These are phyloP conservation scores for Hsuehochloa calcarea DNA, from an alignment of 176 grass and related monocot genomes.

Conservation along the genomic window DNA sequence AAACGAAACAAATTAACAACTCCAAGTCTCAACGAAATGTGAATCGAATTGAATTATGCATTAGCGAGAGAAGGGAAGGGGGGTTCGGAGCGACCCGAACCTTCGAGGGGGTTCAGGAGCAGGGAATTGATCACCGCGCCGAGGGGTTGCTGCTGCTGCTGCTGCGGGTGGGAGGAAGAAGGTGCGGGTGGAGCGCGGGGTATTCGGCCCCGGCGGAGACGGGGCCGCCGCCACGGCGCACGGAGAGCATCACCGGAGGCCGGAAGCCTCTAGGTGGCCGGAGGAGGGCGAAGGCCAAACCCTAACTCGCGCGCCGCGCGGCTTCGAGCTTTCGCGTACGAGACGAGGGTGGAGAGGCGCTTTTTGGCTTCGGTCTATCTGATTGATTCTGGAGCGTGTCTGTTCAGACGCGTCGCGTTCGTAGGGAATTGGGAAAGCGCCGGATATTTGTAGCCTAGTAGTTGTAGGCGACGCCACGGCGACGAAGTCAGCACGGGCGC, in stretches of 20 bases:
- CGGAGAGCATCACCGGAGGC: conserved; percentile 1
- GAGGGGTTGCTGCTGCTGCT: background rate
- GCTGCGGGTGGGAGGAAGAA: background rate
- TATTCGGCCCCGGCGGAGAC: background rate
- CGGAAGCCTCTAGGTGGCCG: background rate
- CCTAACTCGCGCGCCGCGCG: background rate
- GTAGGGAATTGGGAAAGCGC: background rate
- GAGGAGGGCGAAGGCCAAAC: conserved; percentile 1
- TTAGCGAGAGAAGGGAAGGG: no score
- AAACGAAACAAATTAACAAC: background rate
- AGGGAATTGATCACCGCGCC: background rate
- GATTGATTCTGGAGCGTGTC: background rate
- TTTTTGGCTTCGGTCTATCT: background rate
- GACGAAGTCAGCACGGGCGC: background rate
- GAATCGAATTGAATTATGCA: background rate
- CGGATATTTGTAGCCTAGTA: background rate
- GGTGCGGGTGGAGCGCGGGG: background rate
- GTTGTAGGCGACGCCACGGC: background rate
- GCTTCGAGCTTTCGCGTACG: conserved; percentile 19
- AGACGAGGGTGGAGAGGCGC: background rate
- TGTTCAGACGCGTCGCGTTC: background rate
- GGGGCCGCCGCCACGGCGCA: background rate
- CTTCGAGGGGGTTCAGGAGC: background rate
- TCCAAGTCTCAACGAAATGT: background rate
- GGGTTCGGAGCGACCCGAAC: background rate